These are phyloP conservation scores for Austroboletus eburneus DNA, from an alignment of 768 basidiomycete species.

Conservation along the genomic window DNA sequence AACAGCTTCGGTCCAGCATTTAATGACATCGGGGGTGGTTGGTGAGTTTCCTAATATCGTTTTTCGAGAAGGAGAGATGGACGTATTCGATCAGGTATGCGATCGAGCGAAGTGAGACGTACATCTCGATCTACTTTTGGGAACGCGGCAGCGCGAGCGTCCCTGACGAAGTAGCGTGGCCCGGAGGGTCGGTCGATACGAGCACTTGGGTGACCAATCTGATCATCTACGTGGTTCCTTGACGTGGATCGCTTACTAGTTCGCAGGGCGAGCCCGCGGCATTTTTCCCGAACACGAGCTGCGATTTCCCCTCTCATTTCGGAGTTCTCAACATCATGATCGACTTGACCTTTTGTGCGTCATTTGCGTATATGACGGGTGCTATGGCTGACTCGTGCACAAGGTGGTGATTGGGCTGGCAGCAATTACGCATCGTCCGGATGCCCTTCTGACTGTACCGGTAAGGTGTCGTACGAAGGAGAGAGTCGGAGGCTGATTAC, in stretches of 20 bases:
- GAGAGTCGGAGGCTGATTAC: too few relatives aligned
- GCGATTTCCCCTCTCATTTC: slow-evolving; percentile 52
- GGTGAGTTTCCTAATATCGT: slow-evolving; percentile 9
- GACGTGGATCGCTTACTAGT: background rate
- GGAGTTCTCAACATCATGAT: slow-evolving; percentile 47
- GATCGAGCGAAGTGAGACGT: slow-evolving; percentile 25
- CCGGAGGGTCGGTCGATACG: slow-evolving; percentile 10
- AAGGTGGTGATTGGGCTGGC: slow-evolving; percentile 26
- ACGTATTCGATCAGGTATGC: slow-evolving; percentile 27
- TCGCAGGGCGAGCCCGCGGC: slow-evolving; percentile 54
- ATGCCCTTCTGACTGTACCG: slow-evolving; percentile 22
- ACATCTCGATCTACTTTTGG: slow-evolving; percentile 38
- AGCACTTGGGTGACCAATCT: slow-evolving; percentile 15
- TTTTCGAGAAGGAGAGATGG: background rate
- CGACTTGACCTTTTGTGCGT: slow-evolving; percentile 13
- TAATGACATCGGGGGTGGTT: slow-evolving; percentile 32
- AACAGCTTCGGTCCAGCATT: slow-evolving; percentile 32
- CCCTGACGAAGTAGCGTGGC: slow-evolving; percentile 30
- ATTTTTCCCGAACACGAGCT: slow-evolving; percentile 56
- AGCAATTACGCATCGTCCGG: slow-evolving; percentile 16
- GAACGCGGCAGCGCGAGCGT: slow-evolving; percentile 28
- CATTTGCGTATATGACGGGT: slow-evolving; percentile 4
- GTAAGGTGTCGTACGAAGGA: too few relatives aligned
- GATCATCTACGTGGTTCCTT: background rate
- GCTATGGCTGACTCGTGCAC: background rate